These are phyloP conservation scores for Verticillium klebahnii DNA, from an alignment of 2,329 filamentous ascomycete species.

Conservation along the genomic window DNA sequence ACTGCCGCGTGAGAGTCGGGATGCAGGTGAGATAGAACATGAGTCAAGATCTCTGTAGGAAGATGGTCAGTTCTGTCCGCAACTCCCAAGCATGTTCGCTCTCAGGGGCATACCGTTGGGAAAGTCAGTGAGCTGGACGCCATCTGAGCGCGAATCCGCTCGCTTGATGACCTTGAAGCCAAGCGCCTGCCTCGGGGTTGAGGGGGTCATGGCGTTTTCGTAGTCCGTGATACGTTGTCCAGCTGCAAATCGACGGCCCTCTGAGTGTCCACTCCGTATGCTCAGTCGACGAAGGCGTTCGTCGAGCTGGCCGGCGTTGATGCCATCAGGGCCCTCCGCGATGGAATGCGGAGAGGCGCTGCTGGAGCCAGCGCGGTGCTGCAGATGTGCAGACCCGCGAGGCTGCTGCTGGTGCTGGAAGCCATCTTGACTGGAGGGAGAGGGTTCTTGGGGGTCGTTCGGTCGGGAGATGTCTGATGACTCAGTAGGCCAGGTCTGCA, in stretches of 20 bases:
- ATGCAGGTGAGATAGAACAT: constrained; percentile 84
- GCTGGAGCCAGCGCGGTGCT: constrained; percentile 25
- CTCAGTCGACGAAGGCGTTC: constrained; percentile 51
- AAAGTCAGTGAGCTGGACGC: constrained; percentile 51
- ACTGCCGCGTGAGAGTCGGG: constrained; percentile 79
- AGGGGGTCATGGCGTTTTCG: constrained; percentile 52
- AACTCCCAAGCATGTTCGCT: background rate
- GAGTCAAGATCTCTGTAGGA: constrained; percentile 77
- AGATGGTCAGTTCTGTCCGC: background rate
- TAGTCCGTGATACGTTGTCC: constrained; percentile 56
- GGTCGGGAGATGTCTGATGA: constrained; percentile 37
- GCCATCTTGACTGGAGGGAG: constrained; percentile 52
- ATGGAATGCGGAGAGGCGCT: constrained; percentile 31
- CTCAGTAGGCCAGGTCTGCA: constrained; percentile 55
- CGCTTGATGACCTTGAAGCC: constrained; percentile 54
- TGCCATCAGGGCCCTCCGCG: constrained; percentile 22
- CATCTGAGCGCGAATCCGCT: constrained; percentile 28
- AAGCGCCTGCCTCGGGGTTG: constrained; percentile 39
- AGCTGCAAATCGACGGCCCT: constrained; percentile 18
- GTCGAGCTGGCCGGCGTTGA: constrained; percentile 40
- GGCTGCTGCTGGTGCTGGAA: constrained; percentile 38
- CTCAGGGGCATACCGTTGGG: constrained; percentile 67
- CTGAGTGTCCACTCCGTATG: constrained; percentile 20
- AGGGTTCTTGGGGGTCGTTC: constrained; percentile 26
- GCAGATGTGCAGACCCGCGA: constrained; percentile 29